These are phyloP conservation scores for Maudiozyma bulderi DNA, from an alignment of 805 yeast genomes.

Conservation along the genomic window DNA sequence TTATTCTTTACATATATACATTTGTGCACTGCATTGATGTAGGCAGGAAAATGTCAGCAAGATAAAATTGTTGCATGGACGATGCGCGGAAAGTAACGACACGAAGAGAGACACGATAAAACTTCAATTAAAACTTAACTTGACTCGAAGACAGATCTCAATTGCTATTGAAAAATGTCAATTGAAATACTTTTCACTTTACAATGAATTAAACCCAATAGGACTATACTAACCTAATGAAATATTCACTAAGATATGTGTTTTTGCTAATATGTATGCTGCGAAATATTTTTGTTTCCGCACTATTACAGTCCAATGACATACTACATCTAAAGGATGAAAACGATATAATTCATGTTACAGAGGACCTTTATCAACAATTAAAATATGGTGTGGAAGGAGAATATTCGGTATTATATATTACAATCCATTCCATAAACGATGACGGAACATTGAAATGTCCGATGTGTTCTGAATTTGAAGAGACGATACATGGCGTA, in stretches of 20 bases:
- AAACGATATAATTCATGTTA: conserved; percentile 35
- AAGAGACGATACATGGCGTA: conserved; percentile 34
- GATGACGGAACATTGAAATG: conserved; percentile 34
- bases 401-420: conserved; percentile 40
- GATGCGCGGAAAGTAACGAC: too few relatives aligned
- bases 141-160: too few relatives aligned
- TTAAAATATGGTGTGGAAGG: conserved; percentile 41
- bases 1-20: too few relatives aligned
- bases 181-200: too few relatives aligned
- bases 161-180: too few relatives aligned
- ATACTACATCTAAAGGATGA: conserved; percentile 14
- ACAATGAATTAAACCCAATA: too few relatives aligned
- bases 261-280: not conserved
- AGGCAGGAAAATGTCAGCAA: too few relatives aligned
- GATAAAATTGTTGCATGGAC: too few relatives aligned
- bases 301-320: conserved; percentile 1
- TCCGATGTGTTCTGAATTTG: conserved; percentile 37
- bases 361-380: conserved; percentile 32
- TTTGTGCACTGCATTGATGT: too few relatives aligned
- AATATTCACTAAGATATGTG: not conserved
- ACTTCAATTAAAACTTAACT: too few relatives aligned
- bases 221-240: not conserved
- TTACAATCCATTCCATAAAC: conserved; percentile 39
- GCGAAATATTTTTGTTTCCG: not conserved
- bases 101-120: too few relatives aligned